Percentiles rank a stretch among this genome's conserved stretches.
These are phyloP conservation scores for Aegilops tauschii DNA, from an alignment of 176 grass and related monocot species.

Conservation along the genomic window DNA sequence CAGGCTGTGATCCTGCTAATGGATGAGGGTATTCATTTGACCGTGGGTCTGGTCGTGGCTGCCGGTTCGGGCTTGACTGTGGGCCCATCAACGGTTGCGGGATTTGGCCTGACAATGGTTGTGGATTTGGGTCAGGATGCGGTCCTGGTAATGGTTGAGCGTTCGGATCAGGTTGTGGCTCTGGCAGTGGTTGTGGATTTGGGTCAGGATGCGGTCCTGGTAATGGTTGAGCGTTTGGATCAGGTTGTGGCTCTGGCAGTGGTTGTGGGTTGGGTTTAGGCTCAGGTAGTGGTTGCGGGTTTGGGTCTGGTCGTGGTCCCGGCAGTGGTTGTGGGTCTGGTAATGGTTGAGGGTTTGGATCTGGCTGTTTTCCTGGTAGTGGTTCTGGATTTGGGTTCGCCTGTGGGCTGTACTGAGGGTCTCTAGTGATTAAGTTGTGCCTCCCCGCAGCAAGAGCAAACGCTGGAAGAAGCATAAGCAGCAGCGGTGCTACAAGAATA, in stretches of 20 bases:
- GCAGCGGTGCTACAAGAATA: background rate
- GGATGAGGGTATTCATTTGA: background rate
- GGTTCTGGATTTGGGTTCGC: background rate
- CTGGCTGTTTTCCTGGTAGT: background rate
- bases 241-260: background rate
- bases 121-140: background rate
- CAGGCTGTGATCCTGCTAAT: background rate
- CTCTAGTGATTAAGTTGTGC: too few species aligned
- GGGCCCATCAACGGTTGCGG: background rate
- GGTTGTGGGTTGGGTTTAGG: background rate
- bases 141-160: background rate
- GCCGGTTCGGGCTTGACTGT: background rate
- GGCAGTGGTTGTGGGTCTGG: background rate
- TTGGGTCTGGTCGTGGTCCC: too few species aligned
- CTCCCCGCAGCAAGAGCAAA: too few species aligned
- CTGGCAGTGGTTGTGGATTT: background rate
- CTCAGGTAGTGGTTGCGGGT: background rate
- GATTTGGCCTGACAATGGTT: background rate
- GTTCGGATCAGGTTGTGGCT: background rate
- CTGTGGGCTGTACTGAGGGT: too few species aligned
- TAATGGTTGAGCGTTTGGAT: background rate
- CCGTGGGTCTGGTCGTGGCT: background rate
- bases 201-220: background rate
- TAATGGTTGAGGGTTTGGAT: background rate
- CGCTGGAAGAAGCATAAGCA: background rate